Evolutionary conservation across 78 protist species (phyloP), one percentile per base, ranked within the genome.

Genomic region (Neovahlkampfia damariscottae): DNA sequence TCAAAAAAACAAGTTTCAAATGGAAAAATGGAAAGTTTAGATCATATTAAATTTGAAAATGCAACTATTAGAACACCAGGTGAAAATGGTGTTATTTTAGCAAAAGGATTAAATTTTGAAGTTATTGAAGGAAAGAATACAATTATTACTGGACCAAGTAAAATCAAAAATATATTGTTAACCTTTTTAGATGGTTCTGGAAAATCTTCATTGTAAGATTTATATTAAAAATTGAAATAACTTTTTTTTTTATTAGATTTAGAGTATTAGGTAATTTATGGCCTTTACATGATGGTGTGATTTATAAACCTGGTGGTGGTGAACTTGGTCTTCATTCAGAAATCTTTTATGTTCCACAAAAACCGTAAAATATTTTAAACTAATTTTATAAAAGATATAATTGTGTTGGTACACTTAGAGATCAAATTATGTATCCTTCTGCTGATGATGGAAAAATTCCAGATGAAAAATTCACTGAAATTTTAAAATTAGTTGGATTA

Each of bases 351-450:
- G 76, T 91, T 1, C 91, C 91, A 66, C 91, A 89, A 82, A 80
- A 85, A 68, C 90, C 96, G 34, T 91, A 91, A 73, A 68, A 85
- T 35, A 83, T 86, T 3, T 80, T 82, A 38, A n/a, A n/a, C n/a
- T n/a, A n/a, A n/a, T n/a, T n/a, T n/a, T n/a, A n/a, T n/a, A n/a
- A n/a, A n/a, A n/a, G n/a, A 38, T 91, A 91, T 77, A 72, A 88
- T 30, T 84, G 84, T 5, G 78, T 78, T 31, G 96, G 96, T 36
- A 77, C 90, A 0, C 78, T 91, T 19, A 38, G 91, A 1, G 95
- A 91, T 50, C 92, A 91, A 79, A 81, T 91, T 75, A 86, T 86
- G 80, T 91, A 91, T 74, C 95, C 95, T 78, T 79, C 75, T 59
- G 50, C 38, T 27, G 62, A 29, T 19, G 87, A 39, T 7, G 10